Base-by-base conservation (phyloP, 139 green algal species). In the Desmodesmus armatus region DNA sequence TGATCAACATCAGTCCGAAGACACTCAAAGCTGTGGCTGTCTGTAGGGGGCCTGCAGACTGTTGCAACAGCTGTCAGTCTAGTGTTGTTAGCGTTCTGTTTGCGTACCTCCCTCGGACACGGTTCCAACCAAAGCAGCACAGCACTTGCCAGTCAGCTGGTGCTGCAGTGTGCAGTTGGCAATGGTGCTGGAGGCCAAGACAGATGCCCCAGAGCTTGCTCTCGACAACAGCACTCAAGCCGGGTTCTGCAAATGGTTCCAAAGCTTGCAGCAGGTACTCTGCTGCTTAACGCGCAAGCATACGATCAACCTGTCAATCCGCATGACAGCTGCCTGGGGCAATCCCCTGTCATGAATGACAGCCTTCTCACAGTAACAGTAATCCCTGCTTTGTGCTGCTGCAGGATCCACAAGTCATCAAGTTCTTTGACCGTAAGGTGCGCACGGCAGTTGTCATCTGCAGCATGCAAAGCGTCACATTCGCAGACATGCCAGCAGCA, bases 361-460 rank as follows among this genome's bases (percentile, higher is more conserved):
- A 35, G 21, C 23, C 3, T 63, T 2, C 29, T 35, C 65, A 17
- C 75, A 13, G 11, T 60, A 1, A 29, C 2, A 37, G 35, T 63
- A 11, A 11, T 17, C 29, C 4, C 25, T 77, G 39, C 39, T 33
- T 60, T 37, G 35, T 55, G 4, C 31, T 83, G 2, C 58, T 69
- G 71, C 92, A 96, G 91, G 89, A 94, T 23, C 63, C 63, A 0
- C 39, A 88, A 23, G 73, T 89, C 2, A 47, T 97, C 33, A 87
- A 93, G 19, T 94, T 96, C 77, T 95, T 97, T 53, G 91, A 96
- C 67, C 85, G 93, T 7, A 96, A 96, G 89, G 93, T 93, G 23
- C 4, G 77, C 62, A 41, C 7, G 19, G 2, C 37, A n/a, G n/a
- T n/a, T n/a, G n/a, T 72, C 2, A 25, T 27, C 21, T 69, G 33